phyloP scores from a whole-genome alignment of 768 basidiomycete genomes.

The Sarcomyxa edulis region DNA sequence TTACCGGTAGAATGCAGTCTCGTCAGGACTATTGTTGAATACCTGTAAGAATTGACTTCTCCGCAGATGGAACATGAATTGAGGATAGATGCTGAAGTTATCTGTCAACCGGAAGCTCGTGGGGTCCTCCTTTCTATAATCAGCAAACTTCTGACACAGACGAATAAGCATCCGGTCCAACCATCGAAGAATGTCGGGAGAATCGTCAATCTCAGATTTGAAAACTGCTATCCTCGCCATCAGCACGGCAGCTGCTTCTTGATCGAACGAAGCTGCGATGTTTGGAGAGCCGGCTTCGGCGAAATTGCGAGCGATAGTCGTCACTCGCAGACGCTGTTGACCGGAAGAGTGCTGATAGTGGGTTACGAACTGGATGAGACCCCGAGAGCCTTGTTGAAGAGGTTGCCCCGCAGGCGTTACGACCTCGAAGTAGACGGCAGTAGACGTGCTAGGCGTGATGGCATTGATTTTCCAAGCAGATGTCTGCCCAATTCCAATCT shows the following conservation, averaged over 20 bases:
- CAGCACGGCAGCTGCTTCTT: slow-evolving; percentile 94
- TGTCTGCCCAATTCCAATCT: slow-evolving; percentile 97
- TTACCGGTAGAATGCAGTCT: slow-evolving; percentile 96
- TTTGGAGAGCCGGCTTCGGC: slow-evolving; percentile 94
- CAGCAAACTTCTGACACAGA: slow-evolving; percentile 98
- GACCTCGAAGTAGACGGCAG: slow-evolving; percentile 96
- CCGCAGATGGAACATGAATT: slow-evolving; percentile 99
- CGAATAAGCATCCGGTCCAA: slow-evolving; percentile 98
- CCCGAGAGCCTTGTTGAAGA: slow-evolving; percentile 82
- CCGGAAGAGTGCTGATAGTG: slow-evolving; percentile 98
- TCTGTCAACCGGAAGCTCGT: slow-evolving; percentile 88
- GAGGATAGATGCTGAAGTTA: slow-evolving; percentile 98
- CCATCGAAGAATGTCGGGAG: slow-evolving; percentile 95
- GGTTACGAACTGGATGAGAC: slow-evolving; percentile 96
- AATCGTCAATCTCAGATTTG: slow-evolving; percentile 98
- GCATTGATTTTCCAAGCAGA: slow-evolving; percentile 98
- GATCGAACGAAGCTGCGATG: slow-evolving; percentile 93
- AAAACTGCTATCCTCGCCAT: slow-evolving; percentile 99
- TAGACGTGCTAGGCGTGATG: slow-evolving; percentile 80
- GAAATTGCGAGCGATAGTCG: slow-evolving; percentile 95
- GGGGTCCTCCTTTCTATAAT: slow-evolving; percentile 97
- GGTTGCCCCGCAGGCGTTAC: slow-evolving; percentile 96
- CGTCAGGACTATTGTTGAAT: slow-evolving; percentile 99
- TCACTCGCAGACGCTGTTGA: slow-evolving; percentile 91
- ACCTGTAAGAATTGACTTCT: slow-evolving; percentile 98